Percentiles rank a stretch among this genome's conserved stretches.
These are phyloP conservation scores for Westerdykella ornata DNA, from an alignment of 2,329 filamentous ascomycete genomes.

Conservation along the genomic window DNA sequence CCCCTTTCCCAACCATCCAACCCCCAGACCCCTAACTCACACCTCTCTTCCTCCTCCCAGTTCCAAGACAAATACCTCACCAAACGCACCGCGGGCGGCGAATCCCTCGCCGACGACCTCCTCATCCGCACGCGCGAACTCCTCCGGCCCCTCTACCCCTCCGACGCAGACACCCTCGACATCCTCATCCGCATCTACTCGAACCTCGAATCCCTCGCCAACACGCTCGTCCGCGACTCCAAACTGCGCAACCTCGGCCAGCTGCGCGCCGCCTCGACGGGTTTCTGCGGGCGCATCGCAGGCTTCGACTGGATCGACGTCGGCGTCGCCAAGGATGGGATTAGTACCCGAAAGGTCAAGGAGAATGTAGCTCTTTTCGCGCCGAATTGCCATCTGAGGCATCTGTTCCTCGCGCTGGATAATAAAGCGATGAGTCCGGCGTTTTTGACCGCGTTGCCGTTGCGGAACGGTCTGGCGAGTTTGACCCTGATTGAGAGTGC, in stretches of 20 bases:
- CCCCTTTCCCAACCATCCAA: too few relatives aligned
- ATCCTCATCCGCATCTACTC: slow-evolving; percentile 32
- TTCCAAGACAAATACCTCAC: slow-evolving; percentile 36
- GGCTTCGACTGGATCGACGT: slow-evolving; percentile 35
- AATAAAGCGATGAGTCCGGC: slow-evolving; percentile 26
- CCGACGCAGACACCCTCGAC: slow-evolving; percentile 32
- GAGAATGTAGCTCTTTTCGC: slow-evolving; percentile 33
- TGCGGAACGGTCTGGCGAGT: slow-evolving; percentile 15
- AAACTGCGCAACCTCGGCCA: slow-evolving; percentile 33
- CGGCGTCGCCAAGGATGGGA: slow-evolving; percentile 33
- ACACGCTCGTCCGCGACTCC: slow-evolving; percentile 30
- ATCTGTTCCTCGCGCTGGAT: slow-evolving; percentile 31
- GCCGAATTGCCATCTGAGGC: slow-evolving; percentile 30
- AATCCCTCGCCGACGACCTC: slow-evolving; percentile 32
- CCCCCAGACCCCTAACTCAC: not conserved
- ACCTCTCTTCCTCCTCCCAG: slow-evolving; percentile 14
- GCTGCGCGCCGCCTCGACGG: slow-evolving; percentile 31
- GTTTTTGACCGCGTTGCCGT: slow-evolving; percentile 27
- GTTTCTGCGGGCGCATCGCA: slow-evolving; percentile 33
- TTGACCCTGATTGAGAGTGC: slow-evolving; percentile 30
- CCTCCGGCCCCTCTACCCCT: slow-evolving; percentile 26
- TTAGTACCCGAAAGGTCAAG: slow-evolving; percentile 28
- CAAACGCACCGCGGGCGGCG: slow-evolving; percentile 30
- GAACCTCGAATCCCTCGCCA: slow-evolving; percentile 35
- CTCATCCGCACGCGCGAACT: slow-evolving; percentile 31